phyloP scores from a whole-genome alignment of 2,329 filamentous ascomycete species.

The Remersonia thermophila region DNA sequence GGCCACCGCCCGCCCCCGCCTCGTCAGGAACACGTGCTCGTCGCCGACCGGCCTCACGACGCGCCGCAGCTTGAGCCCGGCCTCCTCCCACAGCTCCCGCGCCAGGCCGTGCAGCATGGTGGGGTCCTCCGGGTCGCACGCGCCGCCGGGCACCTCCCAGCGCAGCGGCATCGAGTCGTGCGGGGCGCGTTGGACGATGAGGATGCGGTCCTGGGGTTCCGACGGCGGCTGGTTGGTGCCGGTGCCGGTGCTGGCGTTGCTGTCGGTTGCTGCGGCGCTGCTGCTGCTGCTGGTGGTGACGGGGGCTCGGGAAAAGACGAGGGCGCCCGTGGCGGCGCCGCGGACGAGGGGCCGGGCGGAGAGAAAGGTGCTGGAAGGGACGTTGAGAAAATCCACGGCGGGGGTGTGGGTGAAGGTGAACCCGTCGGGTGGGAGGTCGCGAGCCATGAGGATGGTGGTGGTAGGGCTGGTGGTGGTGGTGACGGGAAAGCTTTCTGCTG shows the following conservation, averaged over 20 bases:
- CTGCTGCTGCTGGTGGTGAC: too few relatives aligned
- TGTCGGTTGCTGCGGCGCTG: constrained; percentile 17
- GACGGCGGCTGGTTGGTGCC: constrained; percentile 17
- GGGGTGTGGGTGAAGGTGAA: constrained; percentile 16
- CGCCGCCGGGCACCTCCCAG: constrained; percentile 33
- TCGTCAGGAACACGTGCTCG: constrained; percentile 17
- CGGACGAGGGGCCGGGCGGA: constrained; percentile 10
- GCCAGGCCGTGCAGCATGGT: constrained; percentile 25
- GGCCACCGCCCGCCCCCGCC: constrained; percentile 12
- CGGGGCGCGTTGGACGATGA: constrained; percentile 28
- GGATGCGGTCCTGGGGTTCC: constrained; percentile 20
- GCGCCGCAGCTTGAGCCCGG: constrained; percentile 21
- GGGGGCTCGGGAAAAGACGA: constrained; percentile 18
- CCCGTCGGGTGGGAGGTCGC: constrained; percentile 6
- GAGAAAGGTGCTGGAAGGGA: constrained; percentile 16
- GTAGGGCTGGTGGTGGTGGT: too few relatives aligned
- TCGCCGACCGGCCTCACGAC: constrained; percentile 16
- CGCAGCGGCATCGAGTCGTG: constrained; percentile 26
- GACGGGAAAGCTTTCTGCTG: too few relatives aligned
- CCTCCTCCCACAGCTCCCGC: constrained; percentile 32
- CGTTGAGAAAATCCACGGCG: constrained; percentile 13
- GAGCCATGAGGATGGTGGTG: not conserved
- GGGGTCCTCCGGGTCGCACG: constrained; percentile 23
- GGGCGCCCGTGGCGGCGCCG: constrained; percentile 17
- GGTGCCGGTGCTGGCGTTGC: too few relatives aligned